These are phyloP conservation scores for Lachancea dasiensis DNA, from an alignment of 805 yeast genomes.

Conservation along the genomic window DNA sequence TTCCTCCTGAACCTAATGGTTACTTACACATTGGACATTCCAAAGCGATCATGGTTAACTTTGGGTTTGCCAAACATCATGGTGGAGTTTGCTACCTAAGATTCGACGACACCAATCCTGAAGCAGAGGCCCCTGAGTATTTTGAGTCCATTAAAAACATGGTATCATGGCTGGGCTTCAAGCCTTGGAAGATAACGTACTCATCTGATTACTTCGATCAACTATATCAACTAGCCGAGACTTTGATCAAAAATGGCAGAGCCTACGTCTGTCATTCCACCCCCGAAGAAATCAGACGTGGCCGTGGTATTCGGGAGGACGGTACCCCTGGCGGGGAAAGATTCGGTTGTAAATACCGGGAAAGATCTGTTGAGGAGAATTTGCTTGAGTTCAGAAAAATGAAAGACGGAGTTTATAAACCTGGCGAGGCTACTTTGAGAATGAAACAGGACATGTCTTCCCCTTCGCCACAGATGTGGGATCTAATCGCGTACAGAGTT, in stretches of 20 bases:
- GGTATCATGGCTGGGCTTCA: slow-evolving; percentile 90
- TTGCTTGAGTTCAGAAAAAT: slow-evolving; percentile 78
- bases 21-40: slow-evolving; percentile 98
- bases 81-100: slow-evolving; percentile 87
- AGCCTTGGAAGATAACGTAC: slow-evolving; percentile 91
- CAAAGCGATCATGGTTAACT: slow-evolving; percentile 95
- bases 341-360: slow-evolving; percentile 72
- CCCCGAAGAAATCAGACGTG: slow-evolving; percentile 80
- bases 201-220: slow-evolving; percentile 93
- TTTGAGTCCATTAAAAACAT: slow-evolving; percentile 78
- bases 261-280: slow-evolving; percentile 95
- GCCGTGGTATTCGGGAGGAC: slow-evolving; percentile 86
- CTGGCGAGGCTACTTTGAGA: slow-evolving; percentile 91
- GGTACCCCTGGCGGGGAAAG: slow-evolving; percentile 95
- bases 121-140: slow-evolving; percentile 92
- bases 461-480: slow-evolving; percentile 99
- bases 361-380: slow-evolving; percentile 64
- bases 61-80: slow-evolving; percentile 89
- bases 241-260: slow-evolving; percentile 57
- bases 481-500: slow-evolving; percentile 93
- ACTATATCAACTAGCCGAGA: slow-evolving; percentile 84
- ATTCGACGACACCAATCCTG: slow-evolving; percentile 97
- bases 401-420: slow-evolving; percentile 83
- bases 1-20: slow-evolving; percentile 99
- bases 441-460: slow-evolving; percentile 91